Evolutionary conservation across 129 eudicot species (phyloP).

Genomic region (Artemisia argyi): DNA sequence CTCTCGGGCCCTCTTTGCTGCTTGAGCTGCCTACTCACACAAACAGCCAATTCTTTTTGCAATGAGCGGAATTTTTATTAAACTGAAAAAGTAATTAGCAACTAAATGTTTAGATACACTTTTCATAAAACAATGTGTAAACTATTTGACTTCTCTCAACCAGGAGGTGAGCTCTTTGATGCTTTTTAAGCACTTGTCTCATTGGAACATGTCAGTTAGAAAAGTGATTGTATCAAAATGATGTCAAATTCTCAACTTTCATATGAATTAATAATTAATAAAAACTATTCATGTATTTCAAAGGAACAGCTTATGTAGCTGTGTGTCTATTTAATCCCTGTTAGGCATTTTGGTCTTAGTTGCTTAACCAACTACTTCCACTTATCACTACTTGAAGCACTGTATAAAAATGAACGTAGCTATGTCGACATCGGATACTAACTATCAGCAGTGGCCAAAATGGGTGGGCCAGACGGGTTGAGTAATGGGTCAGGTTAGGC

Average conservation of each 20-base stretch:
- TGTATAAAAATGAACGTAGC: too few relatives aligned
- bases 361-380: too few relatives aligned
- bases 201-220: not conserved
- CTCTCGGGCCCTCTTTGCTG: constrained; percentile 96
- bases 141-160: not conserved
- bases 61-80: not conserved
- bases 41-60: not conserved
- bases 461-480: too few relatives aligned
- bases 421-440: too few relatives aligned
- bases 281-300: not conserved
- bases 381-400: too few relatives aligned
- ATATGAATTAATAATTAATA: constrained; percentile 4
- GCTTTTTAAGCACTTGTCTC: not conserved
- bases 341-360: too few relatives aligned
- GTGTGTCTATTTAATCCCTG: too few relatives aligned
- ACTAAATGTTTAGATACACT: not conserved
- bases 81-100: not conserved
- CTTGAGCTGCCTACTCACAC: constrained; percentile 76
- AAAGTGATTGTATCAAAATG: constrained; percentile 4
- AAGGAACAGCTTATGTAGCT: not conserved
- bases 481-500: too few relatives aligned
- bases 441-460: too few relatives aligned
- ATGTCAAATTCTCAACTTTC: not conserved
- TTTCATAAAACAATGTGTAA: not conserved
- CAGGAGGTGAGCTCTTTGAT: not conserved